Evolutionary conservation across 345 rosid species (phyloP).

Genomic region (Lepidium sativum): DNA sequence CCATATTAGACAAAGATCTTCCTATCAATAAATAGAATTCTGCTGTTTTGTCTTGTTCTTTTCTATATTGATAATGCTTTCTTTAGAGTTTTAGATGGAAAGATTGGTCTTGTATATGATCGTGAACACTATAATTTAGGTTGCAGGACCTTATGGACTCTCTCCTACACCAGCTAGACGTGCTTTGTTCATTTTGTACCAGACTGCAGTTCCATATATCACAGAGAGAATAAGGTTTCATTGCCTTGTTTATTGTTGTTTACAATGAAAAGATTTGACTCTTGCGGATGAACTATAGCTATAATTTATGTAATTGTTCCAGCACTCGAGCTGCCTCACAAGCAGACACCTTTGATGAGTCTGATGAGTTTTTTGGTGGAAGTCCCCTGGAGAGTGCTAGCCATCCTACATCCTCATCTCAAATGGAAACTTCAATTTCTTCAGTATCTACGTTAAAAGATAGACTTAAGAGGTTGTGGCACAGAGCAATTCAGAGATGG

Average conservation of each 20-base stretch:
- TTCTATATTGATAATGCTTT: neutral
- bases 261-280: neutral
- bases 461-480: conserved; percentile 41
- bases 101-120: neutral
- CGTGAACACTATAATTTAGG: conserved; percentile 33
- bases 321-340: conserved; percentile 72
- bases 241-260: neutral
- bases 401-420: conserved; percentile 34
- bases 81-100: neutral
- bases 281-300: neutral
- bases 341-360: conserved; percentile 57
- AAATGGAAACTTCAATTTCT: conserved; percentile 39
- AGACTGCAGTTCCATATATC: conserved; percentile 73
- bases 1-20: neutral
- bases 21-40: neutral
- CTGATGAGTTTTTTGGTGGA: conserved; percentile 37
- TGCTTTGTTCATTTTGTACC: conserved; percentile 73
- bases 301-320: conserved; percentile 3
- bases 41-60: neutral
- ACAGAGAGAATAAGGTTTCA: conserved; percentile 77
- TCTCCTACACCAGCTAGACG: conserved; percentile 97
- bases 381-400: conserved; percentile 25
- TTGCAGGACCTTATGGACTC: conserved; percentile 68
- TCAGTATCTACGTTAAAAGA: conserved; percentile 41
- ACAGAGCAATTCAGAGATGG: conserved; percentile 60